Conservation (phyloP, 192 early-diverging fungal genomes). For the Mortierella antarctica region DNA sequence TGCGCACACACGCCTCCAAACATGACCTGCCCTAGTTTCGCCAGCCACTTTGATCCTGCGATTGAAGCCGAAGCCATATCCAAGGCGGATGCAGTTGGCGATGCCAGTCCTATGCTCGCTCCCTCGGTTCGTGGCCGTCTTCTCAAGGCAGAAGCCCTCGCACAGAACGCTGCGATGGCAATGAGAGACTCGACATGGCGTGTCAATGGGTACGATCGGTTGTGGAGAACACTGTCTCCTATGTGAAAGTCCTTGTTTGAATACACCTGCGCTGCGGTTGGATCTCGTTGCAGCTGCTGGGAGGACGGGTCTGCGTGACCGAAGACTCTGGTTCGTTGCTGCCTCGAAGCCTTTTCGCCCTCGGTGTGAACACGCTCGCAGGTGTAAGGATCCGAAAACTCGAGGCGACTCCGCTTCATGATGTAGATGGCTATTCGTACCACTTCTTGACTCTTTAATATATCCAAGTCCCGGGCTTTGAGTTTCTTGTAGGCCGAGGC, state of each 20-base stretch:
- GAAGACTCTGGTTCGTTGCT: not conserved
- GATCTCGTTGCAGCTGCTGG: not conserved
- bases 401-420: slow-evolving; percentile 17
- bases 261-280: slow-evolving; percentile 21
- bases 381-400: slow-evolving; percentile 28
- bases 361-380: slow-evolving; percentile 37
- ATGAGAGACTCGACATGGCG: slow-evolving; percentile 12
- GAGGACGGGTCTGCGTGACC: too few relatives aligned
- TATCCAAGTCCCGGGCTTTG: slow-evolving; percentile 1
- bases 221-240: slow-evolving; percentile 31
- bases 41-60: slow-evolving; percentile 20
- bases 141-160: slow-evolving; percentile 15
- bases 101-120: not conserved
- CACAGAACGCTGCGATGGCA: slow-evolving; percentile 29
- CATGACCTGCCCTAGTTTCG: slow-evolving; percentile 39
- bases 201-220: not conserved
- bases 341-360: slow-evolving; percentile 10
- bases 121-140: too few relatives aligned
- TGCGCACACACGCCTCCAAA: slow-evolving; percentile 37
- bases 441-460: slow-evolving; percentile 29
- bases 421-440: slow-evolving; percentile 31
- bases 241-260: slow-evolving; percentile 26
- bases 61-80: not conserved
- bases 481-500: slow-evolving; percentile 1
- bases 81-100: not conserved